Evolutionary conservation across 305 asterid genomes (phyloP).

Genomic region (Euphrasia arctica): DNA sequence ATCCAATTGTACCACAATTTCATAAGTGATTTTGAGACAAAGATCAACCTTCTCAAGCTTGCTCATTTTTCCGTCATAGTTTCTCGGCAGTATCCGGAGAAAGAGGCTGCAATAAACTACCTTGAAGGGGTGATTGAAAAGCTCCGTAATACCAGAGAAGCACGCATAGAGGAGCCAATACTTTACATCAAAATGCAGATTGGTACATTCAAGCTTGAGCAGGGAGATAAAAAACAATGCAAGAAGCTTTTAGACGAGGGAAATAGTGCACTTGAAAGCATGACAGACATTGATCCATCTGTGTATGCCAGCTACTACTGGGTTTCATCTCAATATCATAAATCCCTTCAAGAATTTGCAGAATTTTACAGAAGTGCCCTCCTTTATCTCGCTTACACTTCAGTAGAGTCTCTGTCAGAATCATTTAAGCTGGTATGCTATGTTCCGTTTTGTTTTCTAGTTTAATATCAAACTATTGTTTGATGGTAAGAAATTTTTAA

Average conservation of each 20-base stretch:
- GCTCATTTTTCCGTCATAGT: slow-evolving; percentile 90
- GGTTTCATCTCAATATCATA: slow-evolving; percentile 88
- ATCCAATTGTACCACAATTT: slow-evolving; percentile 93
- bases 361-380: slow-evolving; percentile 92
- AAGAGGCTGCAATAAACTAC: slow-evolving; percentile 69
- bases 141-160: slow-evolving; percentile 71
- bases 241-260: slow-evolving; percentile 86
- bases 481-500: slow-evolving; percentile 7
- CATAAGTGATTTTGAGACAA: slow-evolving; percentile 92
- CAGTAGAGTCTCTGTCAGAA: slow-evolving; percentile 81
- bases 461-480: slow-evolving; percentile 11
- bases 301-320: slow-evolving; percentile 91
- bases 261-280: slow-evolving; percentile 82
- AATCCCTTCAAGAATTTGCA: slow-evolving; percentile 79
- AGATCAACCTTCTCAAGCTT: slow-evolving; percentile 95
- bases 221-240: slow-evolving; percentile 77
- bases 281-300: slow-evolving; percentile 98
- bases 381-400: slow-evolving; percentile 86
- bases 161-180: slow-evolving; percentile 79
- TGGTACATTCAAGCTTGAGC: slow-evolving; percentile 72
- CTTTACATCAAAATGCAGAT: slow-evolving; percentile 88
- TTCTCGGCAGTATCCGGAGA: slow-evolving; percentile 75
- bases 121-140: slow-evolving; percentile 88
- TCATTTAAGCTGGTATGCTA: slow-evolving; percentile 80
- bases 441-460: slow-evolving; percentile 3